These are phyloP conservation scores for Kuraishia cidri DNA, from an alignment of 805 yeast genomes.

Conservation along the genomic window DNA sequence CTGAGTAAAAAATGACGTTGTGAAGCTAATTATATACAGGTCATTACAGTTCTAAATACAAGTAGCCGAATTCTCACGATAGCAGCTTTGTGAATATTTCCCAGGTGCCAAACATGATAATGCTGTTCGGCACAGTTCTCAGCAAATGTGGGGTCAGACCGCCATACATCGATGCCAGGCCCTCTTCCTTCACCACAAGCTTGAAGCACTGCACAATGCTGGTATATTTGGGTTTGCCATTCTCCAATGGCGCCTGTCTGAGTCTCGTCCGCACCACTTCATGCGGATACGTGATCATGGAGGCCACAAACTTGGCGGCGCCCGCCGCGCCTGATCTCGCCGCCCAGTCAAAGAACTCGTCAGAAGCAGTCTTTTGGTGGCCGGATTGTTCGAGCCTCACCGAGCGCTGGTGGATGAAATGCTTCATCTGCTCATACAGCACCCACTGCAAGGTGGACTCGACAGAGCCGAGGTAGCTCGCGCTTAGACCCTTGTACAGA, in stretches of 20 bases:
- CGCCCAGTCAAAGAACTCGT: constrained; percentile 77
- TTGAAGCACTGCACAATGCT: constrained; percentile 85
- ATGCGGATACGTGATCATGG: constrained; percentile 91
- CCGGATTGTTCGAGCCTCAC: constrained; percentile 21
- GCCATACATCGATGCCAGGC: constrained; percentile 88
- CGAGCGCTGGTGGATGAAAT: constrained; percentile 46
- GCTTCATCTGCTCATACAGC: constrained; percentile 89
- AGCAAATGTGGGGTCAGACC: constrained; percentile 95
- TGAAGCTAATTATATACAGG: no score
- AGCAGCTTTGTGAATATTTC: constrained; percentile 66
- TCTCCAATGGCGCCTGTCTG: constrained; percentile 84
- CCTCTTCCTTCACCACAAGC: constrained; percentile 85
- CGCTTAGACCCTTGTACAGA: constrained; percentile 84
- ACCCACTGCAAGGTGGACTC: constrained; percentile 97
- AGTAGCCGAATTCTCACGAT: no score
- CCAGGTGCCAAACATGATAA: constrained; percentile 99
- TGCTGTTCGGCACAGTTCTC: constrained; percentile 96
- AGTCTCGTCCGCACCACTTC: constrained; percentile 94
- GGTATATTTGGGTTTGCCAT: constrained; percentile 79
- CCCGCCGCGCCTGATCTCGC: constrained; percentile 98
- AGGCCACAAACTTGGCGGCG: constrained; percentile 88
- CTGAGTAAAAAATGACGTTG: no score
- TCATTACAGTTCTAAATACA: no score
- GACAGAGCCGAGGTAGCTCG: constrained; percentile 87
- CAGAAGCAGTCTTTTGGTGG: constrained; percentile 38